phyloP scores from a whole-genome alignment of 192 early-diverging fungal species.

The Coemansia sp. region DNA sequence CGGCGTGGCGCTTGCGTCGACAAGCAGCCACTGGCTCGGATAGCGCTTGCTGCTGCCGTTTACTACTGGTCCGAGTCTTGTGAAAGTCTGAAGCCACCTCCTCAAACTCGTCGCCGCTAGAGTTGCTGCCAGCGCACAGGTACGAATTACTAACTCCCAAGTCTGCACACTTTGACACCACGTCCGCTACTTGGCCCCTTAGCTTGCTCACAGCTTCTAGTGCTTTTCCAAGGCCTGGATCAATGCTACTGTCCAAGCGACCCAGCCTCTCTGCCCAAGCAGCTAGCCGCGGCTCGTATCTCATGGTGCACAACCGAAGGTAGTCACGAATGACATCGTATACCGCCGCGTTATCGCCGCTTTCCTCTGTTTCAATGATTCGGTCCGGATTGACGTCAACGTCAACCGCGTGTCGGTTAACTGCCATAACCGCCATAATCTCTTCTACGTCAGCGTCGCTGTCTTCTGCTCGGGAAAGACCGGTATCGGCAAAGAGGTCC shows the following conservation, averaged over 20 bases:
- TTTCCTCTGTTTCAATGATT: slow-evolving; percentile 54
- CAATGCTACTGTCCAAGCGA: slow-evolving; percentile 12
- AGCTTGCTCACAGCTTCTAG: slow-evolving; percentile 43
- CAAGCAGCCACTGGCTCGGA: slow-evolving; percentile 33
- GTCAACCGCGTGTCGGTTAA: slow-evolving; percentile 59
- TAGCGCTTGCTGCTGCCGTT: not conserved
- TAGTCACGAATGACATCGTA: slow-evolving; percentile 56
- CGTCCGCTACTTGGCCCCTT: slow-evolving; percentile 20
- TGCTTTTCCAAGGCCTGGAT: slow-evolving; percentile 32
- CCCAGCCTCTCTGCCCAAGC: slow-evolving; percentile 51
- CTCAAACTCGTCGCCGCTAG: slow-evolving; percentile 43
- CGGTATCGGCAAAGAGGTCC: slow-evolving; percentile 11
- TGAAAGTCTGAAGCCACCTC: slow-evolving; percentile 18
- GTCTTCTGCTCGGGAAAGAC: not conserved
- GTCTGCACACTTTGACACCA: slow-evolving; percentile 30
- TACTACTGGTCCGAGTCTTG: not conserved
- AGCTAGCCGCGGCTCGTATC: slow-evolving; percentile 48
- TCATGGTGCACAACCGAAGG: slow-evolving; percentile 51
- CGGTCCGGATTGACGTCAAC: slow-evolving; percentile 55
- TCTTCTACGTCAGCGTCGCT: slow-evolving; percentile 29
- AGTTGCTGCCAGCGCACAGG: not conserved
- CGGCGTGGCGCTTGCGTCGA: slow-evolving; percentile 16
- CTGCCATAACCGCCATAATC: slow-evolving; percentile 58
- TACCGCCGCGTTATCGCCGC: slow-evolving; percentile 48
- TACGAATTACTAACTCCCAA: slow-evolving; percentile 12